These are phyloP conservation scores for Ustulina deusta DNA, from an alignment of 2,329 filamentous ascomycete genomes.

Conservation along the genomic window DNA sequence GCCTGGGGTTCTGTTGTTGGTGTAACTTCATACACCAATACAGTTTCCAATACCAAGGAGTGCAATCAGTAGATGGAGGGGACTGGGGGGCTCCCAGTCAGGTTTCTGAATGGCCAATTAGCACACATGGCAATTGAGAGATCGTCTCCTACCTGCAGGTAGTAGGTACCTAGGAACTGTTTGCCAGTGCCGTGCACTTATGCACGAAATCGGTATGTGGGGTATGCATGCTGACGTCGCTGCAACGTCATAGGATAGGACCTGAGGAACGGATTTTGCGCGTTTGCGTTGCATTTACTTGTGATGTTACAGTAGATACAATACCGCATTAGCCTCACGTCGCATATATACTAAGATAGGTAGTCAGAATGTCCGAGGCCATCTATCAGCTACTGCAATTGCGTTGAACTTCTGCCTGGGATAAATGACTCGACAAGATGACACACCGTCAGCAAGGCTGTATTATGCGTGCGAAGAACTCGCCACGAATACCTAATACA, in stretches of 20 bases:
- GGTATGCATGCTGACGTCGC: conserved; percentile 49
- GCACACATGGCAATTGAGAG: background rate
- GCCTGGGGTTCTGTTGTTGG: background rate
- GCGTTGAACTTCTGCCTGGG: conserved; percentile 1
- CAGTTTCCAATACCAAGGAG: background rate
- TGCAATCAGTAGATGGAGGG: background rate
- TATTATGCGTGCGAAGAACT: background rate
- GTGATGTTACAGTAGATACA: background rate
- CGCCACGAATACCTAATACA: conserved; percentile 1
- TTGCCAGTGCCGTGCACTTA: background rate
- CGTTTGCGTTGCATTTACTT: conserved; percentile 5
- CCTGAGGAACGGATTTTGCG: background rate
- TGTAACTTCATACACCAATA: background rate
- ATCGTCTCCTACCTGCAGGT: background rate
- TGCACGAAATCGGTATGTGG: conserved; percentile 19
- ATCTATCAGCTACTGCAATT: conserved; percentile 4
- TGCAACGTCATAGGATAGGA: conserved; percentile 44
- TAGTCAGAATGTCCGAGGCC: conserved; percentile 7
- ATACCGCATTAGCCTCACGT: background rate
- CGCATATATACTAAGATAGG: background rate
- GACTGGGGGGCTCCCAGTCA: background rate
- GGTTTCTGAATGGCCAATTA: background rate
- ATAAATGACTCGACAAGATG: background rate
- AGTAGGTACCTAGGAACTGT: too few relatives aligned
- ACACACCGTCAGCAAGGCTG: conserved; percentile 9